Evolutionary conservation across 176 grass and related monocot species (phyloP).

Genomic region (Thinopyrum elongatum): DNA sequence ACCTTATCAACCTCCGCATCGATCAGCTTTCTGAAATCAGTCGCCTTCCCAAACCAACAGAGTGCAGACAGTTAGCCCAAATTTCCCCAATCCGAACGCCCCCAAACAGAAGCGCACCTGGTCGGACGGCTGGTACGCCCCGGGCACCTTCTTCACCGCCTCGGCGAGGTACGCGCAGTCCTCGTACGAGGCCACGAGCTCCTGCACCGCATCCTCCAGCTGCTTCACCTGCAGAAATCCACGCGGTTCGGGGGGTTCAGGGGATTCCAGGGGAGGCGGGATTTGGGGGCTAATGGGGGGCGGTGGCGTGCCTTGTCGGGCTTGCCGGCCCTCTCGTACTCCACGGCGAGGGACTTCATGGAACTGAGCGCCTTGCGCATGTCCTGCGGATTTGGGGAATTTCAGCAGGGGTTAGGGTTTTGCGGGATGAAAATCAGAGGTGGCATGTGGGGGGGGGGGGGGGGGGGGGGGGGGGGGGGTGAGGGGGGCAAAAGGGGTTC

Average conservation of each 20-base stretch:
- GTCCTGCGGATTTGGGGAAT: conserved; percentile 62
- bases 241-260: neutral
- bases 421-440: neutral
- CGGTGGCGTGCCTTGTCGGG: conserved; percentile 42
- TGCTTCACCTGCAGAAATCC: conserved; percentile 51
- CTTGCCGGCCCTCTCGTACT: conserved; percentile 58
- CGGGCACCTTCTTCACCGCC: conserved; percentile 49
- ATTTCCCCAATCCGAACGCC: neutral
- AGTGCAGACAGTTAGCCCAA: neutral
- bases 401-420: conserved; percentile 37
- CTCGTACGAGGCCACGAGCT: conserved; percentile 62
- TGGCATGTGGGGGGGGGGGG: neutral
- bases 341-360: conserved; percentile 67
- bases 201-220: conserved; percentile 51
- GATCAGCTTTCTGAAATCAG: conserved; percentile 67
- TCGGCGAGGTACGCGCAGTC: conserved; percentile 55
- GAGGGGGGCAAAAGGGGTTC: neutral
- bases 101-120: conserved; percentile 37
- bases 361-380: conserved; percentile 62
- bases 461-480: neutral
- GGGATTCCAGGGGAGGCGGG: neutral
- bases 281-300: neutral
- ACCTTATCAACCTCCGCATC: conserved; percentile 56
- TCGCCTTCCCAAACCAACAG: conserved; percentile 45
- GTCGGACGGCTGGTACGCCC: conserved; percentile 63